Conservation (phyloP, 495 filamentous ascomycete species). For the Aspergillus hancockii region DNA sequence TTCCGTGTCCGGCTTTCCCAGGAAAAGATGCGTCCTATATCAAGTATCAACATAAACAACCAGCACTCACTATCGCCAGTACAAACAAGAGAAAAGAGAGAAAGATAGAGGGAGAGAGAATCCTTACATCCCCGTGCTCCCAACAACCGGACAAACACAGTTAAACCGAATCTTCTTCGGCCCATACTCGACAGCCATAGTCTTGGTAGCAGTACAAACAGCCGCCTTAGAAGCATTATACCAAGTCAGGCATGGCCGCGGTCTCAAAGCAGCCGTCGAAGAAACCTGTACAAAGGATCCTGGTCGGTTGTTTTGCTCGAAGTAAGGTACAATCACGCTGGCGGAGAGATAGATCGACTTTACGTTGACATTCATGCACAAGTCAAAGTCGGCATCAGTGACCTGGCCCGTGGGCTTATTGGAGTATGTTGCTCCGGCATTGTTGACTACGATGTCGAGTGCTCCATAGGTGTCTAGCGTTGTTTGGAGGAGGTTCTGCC, state of each 20-base stretch:
- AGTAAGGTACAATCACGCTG: conserved; percentile 54
- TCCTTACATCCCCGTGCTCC: conserved; percentile 59
- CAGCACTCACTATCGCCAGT: background rate
- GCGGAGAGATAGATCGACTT: conserved; percentile 59
- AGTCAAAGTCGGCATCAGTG: conserved; percentile 61
- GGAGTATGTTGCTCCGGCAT: conserved; percentile 34
- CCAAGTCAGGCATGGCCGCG: conserved; percentile 63
- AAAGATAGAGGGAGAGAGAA: background rate
- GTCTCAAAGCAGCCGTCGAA: conserved; percentile 56
- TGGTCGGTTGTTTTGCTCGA: conserved; percentile 49
- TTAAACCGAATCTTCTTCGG: conserved; percentile 61
- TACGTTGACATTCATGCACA: conserved; percentile 57
- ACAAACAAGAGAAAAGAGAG: background rate
- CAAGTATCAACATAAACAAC: background rate
- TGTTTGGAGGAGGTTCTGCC: conserved; percentile 24
- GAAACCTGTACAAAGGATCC: conserved; percentile 63
- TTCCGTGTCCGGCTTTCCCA: conserved; percentile 58
- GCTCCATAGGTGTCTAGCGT: conserved; percentile 29
- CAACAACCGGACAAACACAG: conserved; percentile 58
- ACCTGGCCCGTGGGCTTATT: conserved; percentile 54
- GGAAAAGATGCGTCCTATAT: conserved; percentile 48
- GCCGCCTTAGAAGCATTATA: conserved; percentile 66
- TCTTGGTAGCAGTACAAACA: conserved; percentile 57
- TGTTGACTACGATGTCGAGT: conserved; percentile 43
- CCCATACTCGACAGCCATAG: conserved; percentile 64